Evolutionary conservation across 1,139 yeast genomes (phyloP).

Genomic region (Debaryomycetaceae sp.): DNA sequence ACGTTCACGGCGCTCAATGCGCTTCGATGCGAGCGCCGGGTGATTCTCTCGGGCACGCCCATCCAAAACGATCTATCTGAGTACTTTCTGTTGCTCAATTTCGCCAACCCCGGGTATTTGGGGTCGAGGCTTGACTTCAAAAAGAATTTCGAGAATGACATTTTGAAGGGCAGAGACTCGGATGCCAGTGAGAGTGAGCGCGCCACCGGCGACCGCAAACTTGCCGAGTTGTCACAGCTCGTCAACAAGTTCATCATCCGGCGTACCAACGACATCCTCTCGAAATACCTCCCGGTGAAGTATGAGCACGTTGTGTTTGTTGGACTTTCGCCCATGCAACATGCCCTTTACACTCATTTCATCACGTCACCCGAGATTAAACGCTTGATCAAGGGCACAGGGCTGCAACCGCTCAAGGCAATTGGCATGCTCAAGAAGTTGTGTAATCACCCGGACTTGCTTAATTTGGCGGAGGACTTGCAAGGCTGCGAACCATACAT

Average conservation of each 20-base stretch:
- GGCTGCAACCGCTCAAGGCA: constrained; percentile 85
- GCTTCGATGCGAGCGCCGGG: constrained; percentile 80
- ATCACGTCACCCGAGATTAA: constrained; percentile 78
- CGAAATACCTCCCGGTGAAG: constrained; percentile 91
- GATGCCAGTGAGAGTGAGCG: constrained; percentile 82
- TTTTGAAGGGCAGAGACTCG: constrained; percentile 85
- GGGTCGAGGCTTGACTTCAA: constrained; percentile 84
- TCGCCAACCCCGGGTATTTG: constrained; percentile 91
- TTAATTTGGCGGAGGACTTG: constrained; percentile 71
- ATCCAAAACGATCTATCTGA: constrained; percentile 95
- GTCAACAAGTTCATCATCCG: constrained; percentile 91
- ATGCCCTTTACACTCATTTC: constrained; percentile 64
- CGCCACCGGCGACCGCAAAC: constrained; percentile 63
- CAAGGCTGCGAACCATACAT: constrained; percentile 61
- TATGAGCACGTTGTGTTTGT: constrained; percentile 95
- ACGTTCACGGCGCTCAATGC: constrained; percentile 88
- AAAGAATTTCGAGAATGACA: constrained; percentile 76
- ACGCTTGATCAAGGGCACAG: constrained; percentile 62
- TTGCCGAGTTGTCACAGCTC: constrained; percentile 64
- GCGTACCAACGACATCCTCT: constrained; percentile 89
- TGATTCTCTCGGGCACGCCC: constrained; percentile 94
- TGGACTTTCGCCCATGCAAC: constrained; percentile 76
- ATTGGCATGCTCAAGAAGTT: constrained; percentile 84
- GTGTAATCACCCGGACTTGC: constrained; percentile 88
- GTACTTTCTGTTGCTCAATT: constrained; percentile 83